Evolutionary conservation across 1,284 basidiomycete species (phyloP).

Genomic region (Coriolopsis trogii): DNA sequence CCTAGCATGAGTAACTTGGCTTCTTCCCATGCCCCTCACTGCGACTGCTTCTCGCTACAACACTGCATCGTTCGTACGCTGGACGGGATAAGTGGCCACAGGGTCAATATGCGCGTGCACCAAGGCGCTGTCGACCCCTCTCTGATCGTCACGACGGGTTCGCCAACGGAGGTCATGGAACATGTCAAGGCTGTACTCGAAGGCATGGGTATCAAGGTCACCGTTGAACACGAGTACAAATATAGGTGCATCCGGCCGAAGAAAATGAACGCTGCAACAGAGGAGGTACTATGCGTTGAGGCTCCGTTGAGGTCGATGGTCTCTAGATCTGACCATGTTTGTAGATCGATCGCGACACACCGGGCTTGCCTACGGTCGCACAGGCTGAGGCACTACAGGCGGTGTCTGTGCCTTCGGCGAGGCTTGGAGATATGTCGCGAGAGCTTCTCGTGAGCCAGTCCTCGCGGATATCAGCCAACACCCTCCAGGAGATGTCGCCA

Average conservation of each 20-base stretch:
- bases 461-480: constrained; percentile 65
- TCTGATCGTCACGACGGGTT: constrained; percentile 84
- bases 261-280: constrained; percentile 74
- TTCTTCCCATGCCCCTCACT: constrained; percentile 27
- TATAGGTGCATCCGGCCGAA: constrained; percentile 80
- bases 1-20: constrained; percentile 29
- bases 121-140: constrained; percentile 93
- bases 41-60: constrained; percentile 46
- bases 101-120: constrained; percentile 79
- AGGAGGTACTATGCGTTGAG: constrained; percentile 70
- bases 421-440: constrained; percentile 76
- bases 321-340: too few species aligned
- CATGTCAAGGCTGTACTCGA: constrained; percentile 82
- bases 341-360: neutral
- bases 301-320: too few species aligned
- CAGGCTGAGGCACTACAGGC: constrained; percentile 77
- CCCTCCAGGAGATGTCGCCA: constrained; percentile 21
- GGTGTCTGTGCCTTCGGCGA: constrained; percentile 58
- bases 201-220: constrained; percentile 90
- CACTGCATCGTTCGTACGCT: constrained; percentile 46
- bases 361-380: constrained; percentile 57
- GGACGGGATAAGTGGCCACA: constrained; percentile 37
- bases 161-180: constrained; percentile 86
- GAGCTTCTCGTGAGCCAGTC: constrained; percentile 88
- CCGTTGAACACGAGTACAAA: constrained; percentile 88